Evolutionary conservation across 441 rosid species (phyloP), one percentile per base, ranked within the genome.

Genomic region (Mallotus japonicus): DNA sequence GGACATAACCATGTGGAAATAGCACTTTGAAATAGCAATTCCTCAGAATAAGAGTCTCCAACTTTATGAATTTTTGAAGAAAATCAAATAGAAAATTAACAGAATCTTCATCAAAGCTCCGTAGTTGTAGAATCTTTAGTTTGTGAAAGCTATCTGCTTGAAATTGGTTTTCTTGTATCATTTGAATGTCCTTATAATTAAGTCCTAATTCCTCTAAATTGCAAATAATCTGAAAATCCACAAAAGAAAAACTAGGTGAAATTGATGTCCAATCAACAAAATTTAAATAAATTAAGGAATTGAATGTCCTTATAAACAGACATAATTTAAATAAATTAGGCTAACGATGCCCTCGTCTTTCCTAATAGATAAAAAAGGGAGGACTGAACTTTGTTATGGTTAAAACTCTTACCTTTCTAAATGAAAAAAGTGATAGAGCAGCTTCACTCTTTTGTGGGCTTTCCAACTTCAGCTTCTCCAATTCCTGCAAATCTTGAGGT

Each of bases 201-300:
- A 77, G 8, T 37, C 68, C 1, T 28, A 79, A n/a, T 68, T 28
- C 54, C 37, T 77, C 79, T 73, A 82, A 69, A 24, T 72, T 55
- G 51, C 24, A 61, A 34, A 59, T 17, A 0, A 67, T 71, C 79
- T 80, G 71, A 4, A 17, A n/a, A 22, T 17, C 54, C 6, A 53
- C 4, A 5, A 42, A 15, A 54, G 2, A 63, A 53, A 70, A 15
- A 16, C 20, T 28, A 14, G 3, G 16, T 57, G 12, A 58, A 6
- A 5, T 10, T 1, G 32, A 1, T 28, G 32, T 28, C 2, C 32
- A 1, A 28, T 28, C 3, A 28, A 28, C 32, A 28, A 49, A 49
- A 49, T 3, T 0, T 1, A 9, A 9, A 9, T 10, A 9, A 24
- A 24, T n/a, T n/a, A n/a, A n/a, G n/a, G n/a, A n/a, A n/a, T n/a